Conservation (phyloP, 2,329 filamentous ascomycete species). For the Zalaria obscura region DNA sequence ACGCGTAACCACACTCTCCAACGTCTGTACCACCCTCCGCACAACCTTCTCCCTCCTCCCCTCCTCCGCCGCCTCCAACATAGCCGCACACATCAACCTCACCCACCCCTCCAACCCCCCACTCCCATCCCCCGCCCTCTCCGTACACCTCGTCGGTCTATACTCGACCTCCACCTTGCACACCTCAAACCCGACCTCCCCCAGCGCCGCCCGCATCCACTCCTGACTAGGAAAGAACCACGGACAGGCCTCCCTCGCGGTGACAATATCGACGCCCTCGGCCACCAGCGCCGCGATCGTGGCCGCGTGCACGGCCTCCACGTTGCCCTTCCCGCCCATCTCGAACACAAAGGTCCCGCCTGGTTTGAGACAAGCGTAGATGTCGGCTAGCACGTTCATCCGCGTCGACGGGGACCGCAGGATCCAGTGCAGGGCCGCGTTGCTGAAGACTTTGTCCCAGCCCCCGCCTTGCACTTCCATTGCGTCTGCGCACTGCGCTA, state of each 20-base stretch:
- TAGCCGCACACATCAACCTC: constrained; percentile 45
- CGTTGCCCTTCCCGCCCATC: constrained; percentile 58
- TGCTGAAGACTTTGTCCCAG: constrained; percentile 28
- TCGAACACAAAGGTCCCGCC: constrained; percentile 51
- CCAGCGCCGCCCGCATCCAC: constrained; percentile 35
- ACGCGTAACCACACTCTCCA: constrained; percentile 40
- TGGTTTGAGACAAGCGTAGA: constrained; percentile 37
- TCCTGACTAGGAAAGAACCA: constrained; percentile 60
- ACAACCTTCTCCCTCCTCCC: constrained; percentile 38
- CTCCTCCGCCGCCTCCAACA: constrained; percentile 40
- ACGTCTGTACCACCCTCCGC: constrained; percentile 38
- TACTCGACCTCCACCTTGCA: constrained; percentile 46
- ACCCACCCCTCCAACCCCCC: constrained; percentile 51
- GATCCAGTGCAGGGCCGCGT: constrained; percentile 32
- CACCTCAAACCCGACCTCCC: constrained; percentile 27
- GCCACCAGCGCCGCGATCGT: constrained; percentile 38
- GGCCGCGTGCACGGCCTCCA: constrained; percentile 46
- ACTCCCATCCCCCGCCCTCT: constrained; percentile 19
- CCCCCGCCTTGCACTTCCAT: constrained; percentile 5
- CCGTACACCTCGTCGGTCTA: constrained; percentile 42
- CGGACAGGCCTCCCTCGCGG: constrained; percentile 38
- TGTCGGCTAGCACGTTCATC: constrained; percentile 37
- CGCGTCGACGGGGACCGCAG: constrained; percentile 34
- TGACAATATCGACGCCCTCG: constrained; percentile 36
- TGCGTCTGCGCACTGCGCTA: constrained; percentile 10